Conservation (phyloP, 1,139 yeast species). For the Zhuliangozyma parablackwelliae region DNA sequence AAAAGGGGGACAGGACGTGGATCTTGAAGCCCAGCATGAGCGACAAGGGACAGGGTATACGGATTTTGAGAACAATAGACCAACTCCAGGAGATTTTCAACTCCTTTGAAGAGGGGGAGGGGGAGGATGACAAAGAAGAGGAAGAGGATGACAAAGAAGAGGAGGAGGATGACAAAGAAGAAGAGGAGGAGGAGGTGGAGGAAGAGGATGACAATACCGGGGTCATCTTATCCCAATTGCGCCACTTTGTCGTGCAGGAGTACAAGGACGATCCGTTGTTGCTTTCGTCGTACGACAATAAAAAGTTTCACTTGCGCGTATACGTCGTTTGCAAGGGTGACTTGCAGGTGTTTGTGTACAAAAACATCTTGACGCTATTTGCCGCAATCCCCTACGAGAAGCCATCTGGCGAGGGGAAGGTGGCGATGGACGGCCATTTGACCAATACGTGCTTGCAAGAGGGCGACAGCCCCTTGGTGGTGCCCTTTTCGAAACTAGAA, state of each 20-base stretch:
- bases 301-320: slow-evolving; percentile 84
- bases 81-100: slow-evolving; percentile 82
- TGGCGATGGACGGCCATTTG: slow-evolving; percentile 65
- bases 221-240: slow-evolving; percentile 75
- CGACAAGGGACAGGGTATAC: slow-evolving; percentile 93
- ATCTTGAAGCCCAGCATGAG: slow-evolving; percentile 95
- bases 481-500: slow-evolving; percentile 58
- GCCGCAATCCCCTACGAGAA: slow-evolving; percentile 51
- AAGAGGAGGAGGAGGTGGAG: slow-evolving; percentile 18
- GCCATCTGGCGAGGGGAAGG: slow-evolving; percentile 35
- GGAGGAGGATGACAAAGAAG: slow-evolving; percentile 23
- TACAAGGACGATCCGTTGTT: slow-evolving; percentile 68
- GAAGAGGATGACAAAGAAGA: slow-evolving; percentile 18
- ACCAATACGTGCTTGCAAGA: slow-evolving; percentile 92
- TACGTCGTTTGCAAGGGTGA: slow-evolving; percentile 79
- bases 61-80: slow-evolving; percentile 71
- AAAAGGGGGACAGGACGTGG: slow-evolving; percentile 64
- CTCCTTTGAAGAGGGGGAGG: slow-evolving; percentile 71
- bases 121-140: slow-evolving; percentile 45
- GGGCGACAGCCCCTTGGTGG: slow-evolving; percentile 44
- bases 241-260: slow-evolving; percentile 87
- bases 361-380: slow-evolving; percentile 75
- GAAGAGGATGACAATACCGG: slow-evolving; percentile 42
- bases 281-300: slow-evolving; percentile 52
- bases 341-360: slow-evolving; percentile 71